Evolutionary conservation across 805 yeast species (phyloP).

Genomic region (Candida awuae): DNA sequence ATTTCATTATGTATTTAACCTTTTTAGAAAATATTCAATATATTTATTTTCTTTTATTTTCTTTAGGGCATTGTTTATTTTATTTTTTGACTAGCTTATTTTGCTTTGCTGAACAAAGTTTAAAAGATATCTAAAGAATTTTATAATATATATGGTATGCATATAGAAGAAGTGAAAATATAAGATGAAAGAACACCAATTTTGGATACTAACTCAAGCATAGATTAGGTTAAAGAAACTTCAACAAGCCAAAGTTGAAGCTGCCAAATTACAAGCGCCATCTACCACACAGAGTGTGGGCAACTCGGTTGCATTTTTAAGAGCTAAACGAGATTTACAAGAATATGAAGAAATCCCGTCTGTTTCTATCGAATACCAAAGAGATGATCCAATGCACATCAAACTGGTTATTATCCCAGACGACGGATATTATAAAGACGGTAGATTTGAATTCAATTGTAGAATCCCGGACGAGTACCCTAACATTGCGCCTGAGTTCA

Average conservation of each 20-base stretch:
- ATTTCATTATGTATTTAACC: too few species aligned
- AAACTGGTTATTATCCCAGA: conserved; percentile 51
- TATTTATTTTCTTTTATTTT: too few species aligned
- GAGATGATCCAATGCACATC: conserved; percentile 55
- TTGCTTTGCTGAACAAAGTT: too few species aligned
- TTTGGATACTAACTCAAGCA: not conserved
- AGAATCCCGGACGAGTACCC: conserved; percentile 69
- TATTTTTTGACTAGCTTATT: too few species aligned
- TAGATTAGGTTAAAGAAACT: conserved; percentile 27
- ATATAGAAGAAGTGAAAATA: too few species aligned
- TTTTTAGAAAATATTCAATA: too few species aligned
- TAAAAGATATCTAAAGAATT: too few species aligned
- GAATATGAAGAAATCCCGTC: conserved; percentile 49
- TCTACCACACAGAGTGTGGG: conserved; percentile 1
- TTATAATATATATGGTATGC: too few species aligned
- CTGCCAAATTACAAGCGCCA: conserved; percentile 8
- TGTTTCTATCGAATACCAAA: conserved; percentile 33
- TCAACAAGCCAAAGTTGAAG: conserved; percentile 23
- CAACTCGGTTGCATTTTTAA: conserved; percentile 53
- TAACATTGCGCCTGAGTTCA: conserved; percentile 84
- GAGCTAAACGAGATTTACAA: conserved; percentile 69
- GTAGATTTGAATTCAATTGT: conserved; percentile 63
- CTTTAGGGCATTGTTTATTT: too few species aligned
- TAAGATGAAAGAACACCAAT: too few species aligned
- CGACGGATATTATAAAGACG: conserved; percentile 66